A percentile compares a stretch with the other conserved stretches of the same genome.
Evolutionary conservation across 176 grass and related monocot genomes (phyloP).

Genomic region (Pontederia crassipes): DNA sequence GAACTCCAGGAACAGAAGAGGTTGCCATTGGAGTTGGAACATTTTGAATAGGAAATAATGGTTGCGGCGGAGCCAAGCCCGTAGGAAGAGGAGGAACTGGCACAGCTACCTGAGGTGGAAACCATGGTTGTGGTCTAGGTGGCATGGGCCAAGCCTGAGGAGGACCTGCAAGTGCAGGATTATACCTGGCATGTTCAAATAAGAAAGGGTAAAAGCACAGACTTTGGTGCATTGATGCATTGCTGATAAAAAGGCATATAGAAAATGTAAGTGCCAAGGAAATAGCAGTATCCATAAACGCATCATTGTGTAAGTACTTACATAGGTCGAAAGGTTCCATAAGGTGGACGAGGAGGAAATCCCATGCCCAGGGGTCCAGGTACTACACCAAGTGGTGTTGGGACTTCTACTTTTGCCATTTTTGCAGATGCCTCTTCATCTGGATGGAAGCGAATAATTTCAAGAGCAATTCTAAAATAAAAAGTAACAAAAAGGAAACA

Average conservation of each 20-base stretch:
- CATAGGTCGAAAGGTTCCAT: conserved; percentile 59
- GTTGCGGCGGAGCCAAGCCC: conserved; percentile 39
- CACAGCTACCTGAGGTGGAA: conserved; percentile 39
- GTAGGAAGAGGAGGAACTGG: conserved; percentile 37
- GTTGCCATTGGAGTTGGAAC: conserved; percentile 47
- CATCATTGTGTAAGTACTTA: conserved; percentile 22
- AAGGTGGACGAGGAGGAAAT: conserved; percentile 50
- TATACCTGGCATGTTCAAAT: conserved; percentile 47
- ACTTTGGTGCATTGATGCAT: neutral
- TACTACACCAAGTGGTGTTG: conserved; percentile 25
- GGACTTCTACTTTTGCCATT: conserved; percentile 56
- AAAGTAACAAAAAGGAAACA: no score
- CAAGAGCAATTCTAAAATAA: no score
- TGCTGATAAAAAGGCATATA: neutral
- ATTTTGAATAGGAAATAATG: conserved; percentile 90
- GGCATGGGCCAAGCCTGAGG: conserved; percentile 50
- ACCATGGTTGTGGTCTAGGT: conserved; percentile 51
- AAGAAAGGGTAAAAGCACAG: conserved; percentile 7
- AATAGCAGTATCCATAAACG: neutral
- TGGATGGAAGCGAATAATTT: neutral
- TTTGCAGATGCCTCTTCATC: conserved; percentile 80
- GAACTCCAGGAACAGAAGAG: conserved; percentile 44
- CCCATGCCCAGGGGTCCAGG: conserved; percentile 43
- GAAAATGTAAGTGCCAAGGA: neutral
- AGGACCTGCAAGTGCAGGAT: conserved; percentile 45